These are phyloP conservation scores for Pogostemon cablin DNA, from an alignment of 257 asterid species.

Conservation along the genomic window DNA sequence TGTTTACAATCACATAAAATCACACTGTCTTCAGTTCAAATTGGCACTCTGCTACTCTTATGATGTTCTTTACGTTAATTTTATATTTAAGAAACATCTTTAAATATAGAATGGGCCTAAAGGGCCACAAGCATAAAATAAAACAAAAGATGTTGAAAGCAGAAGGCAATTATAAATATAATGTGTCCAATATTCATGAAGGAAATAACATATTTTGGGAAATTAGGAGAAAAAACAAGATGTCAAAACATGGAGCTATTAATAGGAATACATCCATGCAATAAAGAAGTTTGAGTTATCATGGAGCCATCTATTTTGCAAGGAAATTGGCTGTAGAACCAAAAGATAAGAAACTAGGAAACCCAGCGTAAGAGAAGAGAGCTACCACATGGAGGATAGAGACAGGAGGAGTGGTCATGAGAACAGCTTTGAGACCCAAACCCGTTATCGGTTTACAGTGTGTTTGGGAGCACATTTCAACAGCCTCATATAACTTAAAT, in stretches of 20 bases:
- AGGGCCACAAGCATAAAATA: neutral
- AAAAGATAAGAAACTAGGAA: conserved; percentile 16
- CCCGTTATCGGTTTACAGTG: conserved; percentile 42
- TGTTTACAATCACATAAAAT: no score
- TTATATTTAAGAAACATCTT: neutral
- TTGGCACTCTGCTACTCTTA: neutral
- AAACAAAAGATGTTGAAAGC: neutral
- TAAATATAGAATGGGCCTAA: neutral
- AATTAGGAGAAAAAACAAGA: neutral
- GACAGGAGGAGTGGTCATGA: conserved; percentile 76
- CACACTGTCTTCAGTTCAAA: neutral
- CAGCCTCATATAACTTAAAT: conserved; percentile 56
- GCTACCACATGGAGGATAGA: conserved; percentile 60
- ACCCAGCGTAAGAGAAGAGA: conserved; percentile 31
- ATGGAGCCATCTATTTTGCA: no score
- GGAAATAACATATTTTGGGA: neutral
- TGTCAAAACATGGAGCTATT: no score
- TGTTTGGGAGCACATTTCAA: conserved; percentile 53
- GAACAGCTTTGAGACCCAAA: conserved; percentile 75
- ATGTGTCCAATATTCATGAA: neutral
- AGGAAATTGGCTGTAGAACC: conserved; percentile 5
- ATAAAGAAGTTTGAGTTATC: no score
- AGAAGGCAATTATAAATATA: neutral
- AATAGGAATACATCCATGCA: no score
- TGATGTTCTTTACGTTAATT: neutral